A percentile compares a stretch with the other conserved stretches of the same genome.
These are phyloP conservation scores for Rhytidiadelphus loreus DNA, from an alignment of 225 moss, liverwort and hornwort species.

Conservation along the genomic window DNA sequence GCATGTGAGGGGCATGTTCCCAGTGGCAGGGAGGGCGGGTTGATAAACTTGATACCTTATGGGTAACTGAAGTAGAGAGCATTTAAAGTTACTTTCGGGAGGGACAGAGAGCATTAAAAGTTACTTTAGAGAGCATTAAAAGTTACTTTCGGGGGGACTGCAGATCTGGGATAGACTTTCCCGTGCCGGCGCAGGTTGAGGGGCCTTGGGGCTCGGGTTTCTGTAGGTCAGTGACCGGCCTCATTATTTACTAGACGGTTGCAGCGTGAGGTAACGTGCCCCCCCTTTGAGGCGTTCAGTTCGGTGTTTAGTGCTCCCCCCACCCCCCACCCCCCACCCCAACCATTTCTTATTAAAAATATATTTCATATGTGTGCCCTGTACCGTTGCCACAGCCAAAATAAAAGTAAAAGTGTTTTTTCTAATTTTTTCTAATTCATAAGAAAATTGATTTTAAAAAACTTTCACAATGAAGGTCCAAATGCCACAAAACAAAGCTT, in stretches of 20 bases:
- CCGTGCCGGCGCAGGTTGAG: neutral
- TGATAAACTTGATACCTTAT: neutral
- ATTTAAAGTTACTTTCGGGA: neutral
- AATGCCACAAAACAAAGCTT: accelerated
- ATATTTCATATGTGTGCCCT: neutral
- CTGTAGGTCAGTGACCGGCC: neutral
- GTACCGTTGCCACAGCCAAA: neutral
- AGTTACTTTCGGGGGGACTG: neutral
- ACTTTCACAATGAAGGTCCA: accelerated
- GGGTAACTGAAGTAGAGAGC: neutral
- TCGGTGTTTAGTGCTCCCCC: neutral
- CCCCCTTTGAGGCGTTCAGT: neutral
- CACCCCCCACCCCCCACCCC: too few species aligned
- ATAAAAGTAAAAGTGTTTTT: neutral
- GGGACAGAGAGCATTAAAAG: too few species aligned
- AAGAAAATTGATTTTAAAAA: too few species aligned
- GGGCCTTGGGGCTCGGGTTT: neutral
- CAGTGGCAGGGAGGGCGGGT: neutral
- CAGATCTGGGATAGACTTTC: neutral
- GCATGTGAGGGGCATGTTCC: conserved; percentile 5
- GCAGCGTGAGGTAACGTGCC: neutral
- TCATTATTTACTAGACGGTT: neutral
- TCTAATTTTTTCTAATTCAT: neutral
- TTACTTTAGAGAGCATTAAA: neutral
- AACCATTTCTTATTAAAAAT: neutral